Percentiles rank a stretch among this genome's conserved stretches.
These are phyloP conservation scores for Ascochyta fabae DNA, from an alignment of 2,329 filamentous ascomycete species.

Conservation along the genomic window DNA sequence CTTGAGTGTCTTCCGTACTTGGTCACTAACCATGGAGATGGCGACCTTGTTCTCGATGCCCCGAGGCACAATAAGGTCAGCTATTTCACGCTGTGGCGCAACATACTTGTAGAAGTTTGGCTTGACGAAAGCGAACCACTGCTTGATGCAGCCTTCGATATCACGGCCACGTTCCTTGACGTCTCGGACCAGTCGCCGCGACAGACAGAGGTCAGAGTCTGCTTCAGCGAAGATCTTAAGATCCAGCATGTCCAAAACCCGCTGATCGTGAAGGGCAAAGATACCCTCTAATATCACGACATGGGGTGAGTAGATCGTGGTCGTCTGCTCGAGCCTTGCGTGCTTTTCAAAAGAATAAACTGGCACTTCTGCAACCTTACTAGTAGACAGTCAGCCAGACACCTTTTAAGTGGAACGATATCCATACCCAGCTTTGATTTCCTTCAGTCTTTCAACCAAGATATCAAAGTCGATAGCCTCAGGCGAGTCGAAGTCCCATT, in stretches of 20 bases:
- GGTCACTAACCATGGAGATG: conserved; percentile 93
- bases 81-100: conserved; percentile 86
- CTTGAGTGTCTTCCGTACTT: conserved; percentile 84
- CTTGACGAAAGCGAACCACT: conserved; percentile 97
- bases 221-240: conserved; percentile 98
- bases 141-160: conserved; percentile 94
- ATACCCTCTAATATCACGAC: conserved; percentile 96
- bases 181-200: conserved; percentile 73
- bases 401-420: background rate
- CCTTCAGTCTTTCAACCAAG: conserved; percentile 76
- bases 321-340: conserved; percentile 77
- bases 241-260: conserved; percentile 85
- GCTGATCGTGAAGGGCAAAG: conserved; percentile 86
- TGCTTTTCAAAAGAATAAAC: conserved; percentile 96
- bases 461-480: conserved; percentile 94
- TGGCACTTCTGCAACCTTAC: conserved; percentile 87
- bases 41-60: conserved; percentile 95
- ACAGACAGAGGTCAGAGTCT: conserved; percentile 91
- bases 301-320: conserved; percentile 92
- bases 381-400: conserved; percentile 47
- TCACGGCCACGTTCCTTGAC: conserved; percentile 88
- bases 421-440: conserved; percentile 87
- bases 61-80: conserved; percentile 93
- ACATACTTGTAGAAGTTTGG: conserved; percentile 96
- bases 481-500: conserved; percentile 95